A percentile compares a stretch with the other conserved stretches of the same genome.
Conservation (phyloP, 2,329 filamentous ascomycete genomes). For the Fusarium sp. region DNA sequence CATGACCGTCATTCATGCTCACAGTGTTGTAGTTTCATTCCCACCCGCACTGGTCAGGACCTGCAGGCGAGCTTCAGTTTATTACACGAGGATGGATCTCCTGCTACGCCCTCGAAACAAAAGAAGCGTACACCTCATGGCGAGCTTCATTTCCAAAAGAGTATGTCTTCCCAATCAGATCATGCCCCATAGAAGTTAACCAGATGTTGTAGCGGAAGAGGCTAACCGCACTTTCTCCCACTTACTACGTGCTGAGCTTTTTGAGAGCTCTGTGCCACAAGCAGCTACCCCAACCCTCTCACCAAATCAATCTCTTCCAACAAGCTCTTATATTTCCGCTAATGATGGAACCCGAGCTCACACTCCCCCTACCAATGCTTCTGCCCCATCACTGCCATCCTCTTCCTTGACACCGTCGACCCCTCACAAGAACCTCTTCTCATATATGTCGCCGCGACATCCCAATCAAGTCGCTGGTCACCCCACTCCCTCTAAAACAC, state of each 20-base stretch:
- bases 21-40: constrained; percentile 79
- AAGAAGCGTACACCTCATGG: constrained; percentile 88
- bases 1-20: constrained; percentile 27
- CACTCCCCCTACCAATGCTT: constrained; percentile 78
- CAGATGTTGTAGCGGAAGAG: constrained; percentile 74
- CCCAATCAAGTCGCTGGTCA: constrained; percentile 79
- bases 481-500: constrained; percentile 88
- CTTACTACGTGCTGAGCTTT: constrained; percentile 88
- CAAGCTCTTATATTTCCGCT: constrained; percentile 63
- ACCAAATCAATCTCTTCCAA: constrained; percentile 65
- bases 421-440: constrained; percentile 96
- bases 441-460: constrained; percentile 82
- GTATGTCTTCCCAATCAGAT: constrained; percentile 60
- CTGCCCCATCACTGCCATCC: constrained; percentile 72
- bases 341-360: constrained; percentile 77
- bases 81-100: constrained; percentile 91
- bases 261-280: constrained; percentile 90
- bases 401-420: constrained; percentile 89
- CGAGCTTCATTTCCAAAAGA: constrained; percentile 93
- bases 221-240: constrained; percentile 93
- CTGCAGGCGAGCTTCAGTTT: constrained; percentile 92
- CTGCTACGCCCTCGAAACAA: constrained; percentile 86
- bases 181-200: constrained; percentile 15
- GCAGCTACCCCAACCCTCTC: constrained; percentile 72
- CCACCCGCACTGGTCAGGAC: constrained; percentile 92